Evolutionary conservation across 2,329 filamentous ascomycete species (phyloP).

Genomic region (Aschersonia sp.): DNA sequence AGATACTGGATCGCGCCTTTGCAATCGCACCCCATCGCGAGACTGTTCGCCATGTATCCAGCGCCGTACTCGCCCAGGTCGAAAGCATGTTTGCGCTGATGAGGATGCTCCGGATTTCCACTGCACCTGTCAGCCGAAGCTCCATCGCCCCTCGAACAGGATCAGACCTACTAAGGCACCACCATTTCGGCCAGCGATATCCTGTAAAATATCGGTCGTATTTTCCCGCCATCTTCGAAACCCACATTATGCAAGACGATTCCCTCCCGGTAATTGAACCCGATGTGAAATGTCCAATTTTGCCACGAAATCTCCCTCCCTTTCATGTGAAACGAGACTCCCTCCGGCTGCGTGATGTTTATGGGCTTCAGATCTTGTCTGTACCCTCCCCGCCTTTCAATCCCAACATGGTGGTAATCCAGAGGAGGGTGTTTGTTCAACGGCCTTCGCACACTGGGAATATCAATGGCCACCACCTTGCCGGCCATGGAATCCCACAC

Average conservation of each 20-base stretch:
- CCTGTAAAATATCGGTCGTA: constrained; percentile 74
- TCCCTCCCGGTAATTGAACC: constrained; percentile 39
- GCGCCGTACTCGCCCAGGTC: constrained; percentile 71
- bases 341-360: constrained; percentile 76
- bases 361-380: constrained; percentile 71
- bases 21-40: constrained; percentile 69
- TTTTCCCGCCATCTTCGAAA: constrained; percentile 69
- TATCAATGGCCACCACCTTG: constrained; percentile 61
- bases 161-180: constrained; percentile 50
- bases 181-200: constrained; percentile 90
- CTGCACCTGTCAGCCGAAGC: constrained; percentile 7
- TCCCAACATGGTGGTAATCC: constrained; percentile 65
- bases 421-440: constrained; percentile 57
- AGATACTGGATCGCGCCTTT: constrained; percentile 87
- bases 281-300: constrained; percentile 85
- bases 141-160: not conserved
- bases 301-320: constrained; percentile 73
- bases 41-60: constrained; percentile 71
- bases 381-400: constrained; percentile 64
- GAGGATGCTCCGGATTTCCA: constrained; percentile 65
- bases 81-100: constrained; percentile 71
- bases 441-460: constrained; percentile 46
- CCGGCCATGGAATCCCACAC: constrained; percentile 75
- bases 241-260: constrained; percentile 83
- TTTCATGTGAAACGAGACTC: constrained; percentile 70